Conservation (phyloP, 441 rosid species). For the Gossypium laxum region DNA sequence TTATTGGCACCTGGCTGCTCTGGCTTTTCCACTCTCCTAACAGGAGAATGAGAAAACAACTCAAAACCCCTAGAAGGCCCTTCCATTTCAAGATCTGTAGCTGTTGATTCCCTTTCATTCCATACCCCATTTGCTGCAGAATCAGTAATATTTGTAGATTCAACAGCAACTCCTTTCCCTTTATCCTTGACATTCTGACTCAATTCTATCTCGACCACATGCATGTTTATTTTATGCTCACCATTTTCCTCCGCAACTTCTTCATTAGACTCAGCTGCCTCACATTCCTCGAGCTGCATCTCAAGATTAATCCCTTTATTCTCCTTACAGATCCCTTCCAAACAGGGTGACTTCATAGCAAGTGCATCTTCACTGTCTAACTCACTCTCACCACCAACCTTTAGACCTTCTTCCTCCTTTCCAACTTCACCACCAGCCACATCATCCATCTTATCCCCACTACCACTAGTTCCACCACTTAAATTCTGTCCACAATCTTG, state of each 20-base stretch:
- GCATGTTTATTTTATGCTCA: constrained; percentile 17
- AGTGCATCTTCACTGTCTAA: constrained; percentile 19
- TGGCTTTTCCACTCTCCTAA: constrained; percentile 38
- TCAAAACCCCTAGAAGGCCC: constrained; percentile 81
- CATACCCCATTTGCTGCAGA: constrained; percentile 32
- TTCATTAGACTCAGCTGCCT: constrained; percentile 22
- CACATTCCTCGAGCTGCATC: constrained; percentile 32
- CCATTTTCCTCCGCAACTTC: constrained; percentile 29
- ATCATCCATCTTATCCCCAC: constrained; percentile 29
- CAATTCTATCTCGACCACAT: constrained; percentile 26
- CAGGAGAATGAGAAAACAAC: constrained; percentile 65
- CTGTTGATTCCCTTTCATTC: constrained; percentile 36
- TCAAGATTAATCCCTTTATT: constrained; percentile 38
- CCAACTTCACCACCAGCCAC: constrained; percentile 24
- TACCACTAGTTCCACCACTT: constrained; percentile 22
- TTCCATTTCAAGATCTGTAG: constrained; percentile 47
- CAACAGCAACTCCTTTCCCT: constrained; percentile 53
- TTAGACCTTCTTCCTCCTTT: constrained; percentile 24
- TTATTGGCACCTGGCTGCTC: constrained; percentile 34
- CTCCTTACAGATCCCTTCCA: constrained; percentile 26
- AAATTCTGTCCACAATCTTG: constrained; percentile 23
- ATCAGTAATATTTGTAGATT: constrained; percentile 24
- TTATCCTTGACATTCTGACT: constrained; percentile 43
- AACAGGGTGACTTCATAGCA: constrained; percentile 21
- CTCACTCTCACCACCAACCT: constrained; percentile 22